Evolutionary conservation across 2,329 filamentous ascomycete genomes (phyloP).

Genomic region (Cercospora sp.): DNA sequence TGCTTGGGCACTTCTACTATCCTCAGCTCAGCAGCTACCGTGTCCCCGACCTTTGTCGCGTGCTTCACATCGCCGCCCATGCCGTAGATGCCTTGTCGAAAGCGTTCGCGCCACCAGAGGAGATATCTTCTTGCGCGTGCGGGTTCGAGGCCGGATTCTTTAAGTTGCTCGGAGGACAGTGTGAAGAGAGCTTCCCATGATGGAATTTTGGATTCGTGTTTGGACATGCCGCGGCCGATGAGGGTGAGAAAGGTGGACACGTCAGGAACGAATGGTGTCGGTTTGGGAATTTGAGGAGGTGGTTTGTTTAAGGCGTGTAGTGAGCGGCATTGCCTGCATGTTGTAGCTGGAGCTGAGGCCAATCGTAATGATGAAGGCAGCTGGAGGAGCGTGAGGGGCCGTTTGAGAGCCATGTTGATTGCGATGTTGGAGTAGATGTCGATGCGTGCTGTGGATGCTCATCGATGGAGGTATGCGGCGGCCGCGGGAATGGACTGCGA

Average conservation of each 20-base stretch:
- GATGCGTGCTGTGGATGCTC: background rate
- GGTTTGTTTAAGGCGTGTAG: conserved; percentile 26
- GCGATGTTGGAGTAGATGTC: background rate
- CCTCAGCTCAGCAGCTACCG: conserved; percentile 54
- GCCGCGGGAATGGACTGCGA: background rate
- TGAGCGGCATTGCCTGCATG: conserved; percentile 27
- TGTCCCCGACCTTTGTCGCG: conserved; percentile 58
- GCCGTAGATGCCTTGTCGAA: conserved; percentile 73
- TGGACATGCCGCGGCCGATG: conserved; percentile 82
- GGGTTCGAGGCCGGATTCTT: conserved; percentile 82
- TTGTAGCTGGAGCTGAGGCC: conserved; percentile 8
- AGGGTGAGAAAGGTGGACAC: conserved; percentile 81
- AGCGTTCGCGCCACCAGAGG: conserved; percentile 83
- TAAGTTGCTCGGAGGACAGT: conserved; percentile 73
- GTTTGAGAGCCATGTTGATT: conserved; percentile 34
- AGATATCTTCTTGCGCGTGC: conserved; percentile 80
- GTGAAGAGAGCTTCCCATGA: conserved; percentile 90
- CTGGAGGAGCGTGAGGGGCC: conserved; percentile 29
- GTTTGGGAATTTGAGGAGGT: conserved; percentile 57
- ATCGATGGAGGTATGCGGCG: conserved; percentile 19
- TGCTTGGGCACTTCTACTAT: conserved; percentile 54
- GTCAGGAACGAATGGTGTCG: conserved; percentile 85
- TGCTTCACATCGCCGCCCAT: conserved; percentile 78
- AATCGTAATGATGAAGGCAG: conserved; percentile 30
- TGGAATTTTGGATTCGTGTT: conserved; percentile 82